phyloP scores from a whole-genome alignment of 2,329 filamentous ascomycete genomes.

The Leptographium procerum region DNA sequence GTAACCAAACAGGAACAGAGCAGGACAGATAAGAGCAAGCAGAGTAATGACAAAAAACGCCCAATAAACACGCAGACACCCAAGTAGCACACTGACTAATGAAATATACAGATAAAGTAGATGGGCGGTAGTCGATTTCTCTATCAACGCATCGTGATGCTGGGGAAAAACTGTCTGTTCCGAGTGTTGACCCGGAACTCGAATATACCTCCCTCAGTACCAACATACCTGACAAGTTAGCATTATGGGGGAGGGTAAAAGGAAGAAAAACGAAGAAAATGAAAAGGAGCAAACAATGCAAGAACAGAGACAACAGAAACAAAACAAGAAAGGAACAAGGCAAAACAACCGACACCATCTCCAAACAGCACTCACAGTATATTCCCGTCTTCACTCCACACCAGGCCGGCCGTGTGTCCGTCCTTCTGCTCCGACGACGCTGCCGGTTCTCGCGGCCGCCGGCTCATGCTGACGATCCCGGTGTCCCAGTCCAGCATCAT shows the following conservation, averaged over 20 bases:
- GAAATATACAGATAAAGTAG: not conserved
- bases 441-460: not conserved
- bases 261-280: not conserved
- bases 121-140: not conserved
- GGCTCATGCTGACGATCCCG: not conserved
- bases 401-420: slow-evolving; percentile 50
- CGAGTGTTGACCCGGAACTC: slow-evolving; percentile 58
- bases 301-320: not conserved
- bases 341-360: not conserved
- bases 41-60: too few relatives aligned
- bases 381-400: slow-evolving; percentile 51
- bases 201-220: slow-evolving; percentile 63
- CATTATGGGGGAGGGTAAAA: not conserved
- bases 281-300: not conserved
- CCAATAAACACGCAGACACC: not conserved
- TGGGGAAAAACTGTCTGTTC: slow-evolving; percentile 47
- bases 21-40: not conserved
- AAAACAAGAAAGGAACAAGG: slow-evolving; percentile 7
- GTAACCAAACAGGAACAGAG: not conserved
- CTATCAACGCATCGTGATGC: slow-evolving; percentile 38
- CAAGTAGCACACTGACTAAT: not conserved
- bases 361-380: slow-evolving; percentile 40
- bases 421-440: slow-evolving; percentile 42
- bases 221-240: slow-evolving; percentile 40
- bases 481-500: slow-evolving; percentile 19